These are phyloP conservation scores for Tolypocladium tundrense DNA, from an alignment of 2,329 filamentous ascomycete genomes.

Conservation along the genomic window DNA sequence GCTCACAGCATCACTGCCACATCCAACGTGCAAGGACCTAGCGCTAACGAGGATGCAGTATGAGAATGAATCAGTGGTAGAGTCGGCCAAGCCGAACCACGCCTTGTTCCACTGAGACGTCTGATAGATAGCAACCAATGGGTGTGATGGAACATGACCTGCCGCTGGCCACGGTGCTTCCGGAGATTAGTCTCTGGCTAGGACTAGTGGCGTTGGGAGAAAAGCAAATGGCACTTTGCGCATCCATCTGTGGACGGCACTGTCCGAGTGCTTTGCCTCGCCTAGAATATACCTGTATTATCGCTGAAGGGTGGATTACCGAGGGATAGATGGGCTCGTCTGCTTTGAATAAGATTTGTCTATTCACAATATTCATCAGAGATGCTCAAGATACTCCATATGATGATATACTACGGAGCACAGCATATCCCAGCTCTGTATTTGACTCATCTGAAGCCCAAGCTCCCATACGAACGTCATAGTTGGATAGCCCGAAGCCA, in stretches of 20 bases:
- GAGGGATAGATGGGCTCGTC: neutral
- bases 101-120: slow-evolving; percentile 28
- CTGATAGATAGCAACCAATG: neutral
- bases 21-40: neutral
- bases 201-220: slow-evolving; percentile 1
- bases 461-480: neutral
- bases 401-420: too few species aligned
- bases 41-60: slow-evolving; percentile 20
- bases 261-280: too few species aligned
- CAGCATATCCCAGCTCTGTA: neutral
- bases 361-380: neutral
- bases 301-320: neutral
- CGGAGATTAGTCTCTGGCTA: too few species aligned
- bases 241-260: neutral
- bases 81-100: slow-evolving; percentile 20
- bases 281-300: neutral
- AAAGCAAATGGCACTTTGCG: neutral
- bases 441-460: neutral
- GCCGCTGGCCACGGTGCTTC: neutral
- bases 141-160: neutral
- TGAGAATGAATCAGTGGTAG: slow-evolving; percentile 27
- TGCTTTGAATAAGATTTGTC: neutral
- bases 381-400: neutral
- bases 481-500: neutral
- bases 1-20: slow-evolving; percentile 16